Conservation (phyloP, 768 basidiomycete species). For the Auricularia sp. region DNA sequence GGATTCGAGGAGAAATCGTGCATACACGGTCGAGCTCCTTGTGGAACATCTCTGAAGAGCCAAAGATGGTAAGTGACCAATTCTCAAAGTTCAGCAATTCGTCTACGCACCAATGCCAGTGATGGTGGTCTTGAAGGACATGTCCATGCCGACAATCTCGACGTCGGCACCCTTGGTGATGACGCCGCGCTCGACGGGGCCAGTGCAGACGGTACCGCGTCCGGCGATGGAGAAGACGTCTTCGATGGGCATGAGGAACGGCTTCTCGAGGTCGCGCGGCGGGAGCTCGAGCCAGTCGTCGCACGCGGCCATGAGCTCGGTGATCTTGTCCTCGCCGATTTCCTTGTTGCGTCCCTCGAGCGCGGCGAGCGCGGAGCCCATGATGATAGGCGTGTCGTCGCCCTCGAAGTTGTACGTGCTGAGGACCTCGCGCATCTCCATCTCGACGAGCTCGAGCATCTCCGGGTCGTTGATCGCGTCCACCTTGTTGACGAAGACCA, state of each 20-base stretch:
- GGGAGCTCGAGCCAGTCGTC: conserved; percentile 95
- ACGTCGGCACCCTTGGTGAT: conserved; percentile 88
- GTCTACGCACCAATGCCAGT: conserved; percentile 74
- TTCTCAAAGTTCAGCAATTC: conserved; percentile 2
- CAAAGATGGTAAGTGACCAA: no score
- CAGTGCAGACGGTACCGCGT: conserved; percentile 95
- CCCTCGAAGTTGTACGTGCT: conserved; percentile 91
- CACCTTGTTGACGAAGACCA: conserved; percentile 99
- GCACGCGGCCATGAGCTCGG: conserved; percentile 75
- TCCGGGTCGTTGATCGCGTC: conserved; percentile 94
- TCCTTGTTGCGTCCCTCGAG: conserved; percentile 77
- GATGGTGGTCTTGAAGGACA: conserved; percentile 77
- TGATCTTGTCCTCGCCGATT: conserved; percentile 71
- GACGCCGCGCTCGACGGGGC: conserved; percentile 88
- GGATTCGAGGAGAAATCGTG: neutral
- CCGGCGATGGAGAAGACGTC: conserved; percentile 97
- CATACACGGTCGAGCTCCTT: conserved; percentile 91
- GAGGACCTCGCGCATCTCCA: conserved; percentile 98
- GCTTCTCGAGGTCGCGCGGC: conserved; percentile 90
- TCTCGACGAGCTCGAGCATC: conserved; percentile 98
- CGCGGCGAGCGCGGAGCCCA: conserved; percentile 94
- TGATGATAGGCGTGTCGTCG: conserved; percentile 94
- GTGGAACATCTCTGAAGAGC: conserved; percentile 88
- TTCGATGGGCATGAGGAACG: conserved; percentile 94
- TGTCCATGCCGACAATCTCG: conserved; percentile 83